These are phyloP conservation scores for Suillus luteus DNA, from an alignment of 768 basidiomycete genomes.

Conservation along the genomic window DNA sequence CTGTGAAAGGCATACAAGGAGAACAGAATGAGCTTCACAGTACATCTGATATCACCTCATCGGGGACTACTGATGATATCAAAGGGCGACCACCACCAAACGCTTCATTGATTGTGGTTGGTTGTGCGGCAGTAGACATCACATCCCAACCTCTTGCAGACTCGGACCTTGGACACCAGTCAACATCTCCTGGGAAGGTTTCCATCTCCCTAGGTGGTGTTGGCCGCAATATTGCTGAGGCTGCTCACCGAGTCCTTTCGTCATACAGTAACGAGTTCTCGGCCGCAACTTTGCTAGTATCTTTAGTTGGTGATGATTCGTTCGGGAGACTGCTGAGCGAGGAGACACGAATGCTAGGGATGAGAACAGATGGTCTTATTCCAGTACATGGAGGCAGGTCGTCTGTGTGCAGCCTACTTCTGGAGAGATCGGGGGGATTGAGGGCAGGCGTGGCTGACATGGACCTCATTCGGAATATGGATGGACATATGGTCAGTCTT, in stretches of 20 bases:
- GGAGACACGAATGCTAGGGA: slow-evolving; percentile 62
- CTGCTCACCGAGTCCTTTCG: slow-evolving; percentile 66
- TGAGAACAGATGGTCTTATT: slow-evolving; percentile 83
- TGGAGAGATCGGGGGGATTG: slow-evolving; percentile 71
- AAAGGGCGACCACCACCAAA: not conserved
- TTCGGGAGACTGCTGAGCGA: slow-evolving; percentile 69
- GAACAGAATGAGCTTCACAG: not conserved
- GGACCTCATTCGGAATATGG: slow-evolving; percentile 59
- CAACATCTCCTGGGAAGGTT: slow-evolving; percentile 82
- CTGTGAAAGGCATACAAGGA: slow-evolving; percentile 9
- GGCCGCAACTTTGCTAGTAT: slow-evolving; percentile 59
- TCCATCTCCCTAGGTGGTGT: slow-evolving; percentile 83
- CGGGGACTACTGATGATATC: not conserved
- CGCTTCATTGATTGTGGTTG: slow-evolving; percentile 65
- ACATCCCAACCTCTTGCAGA: slow-evolving; percentile 53
- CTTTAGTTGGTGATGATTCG: slow-evolving; percentile 74
- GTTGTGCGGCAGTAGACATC: slow-evolving; percentile 89
- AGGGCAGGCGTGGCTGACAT: slow-evolving; percentile 93
- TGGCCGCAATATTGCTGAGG: slow-evolving; percentile 93
- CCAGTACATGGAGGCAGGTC: slow-evolving; percentile 46
- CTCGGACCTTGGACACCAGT: slow-evolving; percentile 45
- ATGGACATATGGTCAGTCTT: slow-evolving; percentile 42
- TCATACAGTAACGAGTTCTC: slow-evolving; percentile 27
- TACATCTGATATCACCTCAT: not conserved
- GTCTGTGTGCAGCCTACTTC: slow-evolving; percentile 84